These are phyloP conservation scores for Albugo laibachii DNA, from an alignment of 352 stramenopile genomes.

Conservation along the genomic window DNA sequence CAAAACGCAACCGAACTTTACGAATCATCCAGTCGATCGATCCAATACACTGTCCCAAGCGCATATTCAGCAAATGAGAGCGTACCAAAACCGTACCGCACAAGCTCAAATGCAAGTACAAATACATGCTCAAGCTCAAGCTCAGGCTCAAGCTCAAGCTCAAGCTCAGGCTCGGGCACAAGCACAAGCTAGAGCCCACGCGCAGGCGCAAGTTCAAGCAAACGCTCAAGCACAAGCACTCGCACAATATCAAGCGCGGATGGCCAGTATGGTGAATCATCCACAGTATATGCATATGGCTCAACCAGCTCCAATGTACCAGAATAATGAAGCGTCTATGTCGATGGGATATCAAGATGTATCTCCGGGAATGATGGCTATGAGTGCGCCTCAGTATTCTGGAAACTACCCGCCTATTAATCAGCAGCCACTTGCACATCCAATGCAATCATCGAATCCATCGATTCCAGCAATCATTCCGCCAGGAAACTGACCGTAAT, in stretches of 20 bases:
- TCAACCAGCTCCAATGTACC: too few species aligned
- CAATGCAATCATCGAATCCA: too few species aligned
- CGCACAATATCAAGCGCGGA: constrained; percentile 5
- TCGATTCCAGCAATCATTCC: too few species aligned
- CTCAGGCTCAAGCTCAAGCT: constrained; percentile 11
- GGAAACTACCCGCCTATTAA: too few species aligned
- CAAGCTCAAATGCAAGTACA: constrained; percentile 10
- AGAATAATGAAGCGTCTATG: too few species aligned
- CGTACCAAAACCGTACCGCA: constrained; percentile 7
- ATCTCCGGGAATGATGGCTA: too few species aligned
- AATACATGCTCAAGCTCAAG: constrained; percentile 16
- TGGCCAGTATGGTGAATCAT: background rate
- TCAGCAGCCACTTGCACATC: too few species aligned
- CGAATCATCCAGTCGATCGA: constrained; percentile 12
- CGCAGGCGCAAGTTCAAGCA: constrained; percentile 6
- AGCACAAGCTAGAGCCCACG: constrained; percentile 4
- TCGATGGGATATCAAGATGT: too few species aligned
- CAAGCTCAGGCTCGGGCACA: constrained; percentile 7
- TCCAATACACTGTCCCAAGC: background rate
- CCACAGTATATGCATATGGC: background rate
- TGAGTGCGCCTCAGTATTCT: too few species aligned
- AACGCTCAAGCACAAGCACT: constrained; percentile 15
- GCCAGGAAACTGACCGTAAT: too few species aligned
- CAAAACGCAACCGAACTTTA: constrained; percentile 4
- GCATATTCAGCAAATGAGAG: constrained; percentile 10